Percentiles rank a stretch among this genome's conserved stretches.
These are phyloP conservation scores for Bipolaris victoriae DNA, from an alignment of 2,329 filamentous ascomycete genomes.

Conservation along the genomic window DNA sequence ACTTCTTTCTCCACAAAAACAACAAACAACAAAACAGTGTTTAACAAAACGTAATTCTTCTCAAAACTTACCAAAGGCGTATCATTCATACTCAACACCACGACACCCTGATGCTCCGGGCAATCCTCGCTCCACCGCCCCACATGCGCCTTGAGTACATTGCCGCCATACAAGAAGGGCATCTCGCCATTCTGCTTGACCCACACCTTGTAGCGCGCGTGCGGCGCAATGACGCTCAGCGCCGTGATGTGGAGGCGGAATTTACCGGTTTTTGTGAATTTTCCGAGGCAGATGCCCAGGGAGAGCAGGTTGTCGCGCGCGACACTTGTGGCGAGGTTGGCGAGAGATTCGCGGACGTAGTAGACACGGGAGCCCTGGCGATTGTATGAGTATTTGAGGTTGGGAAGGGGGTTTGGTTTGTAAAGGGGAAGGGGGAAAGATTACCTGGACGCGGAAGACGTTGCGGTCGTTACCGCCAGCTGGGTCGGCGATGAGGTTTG, in stretches of 20 bases:
- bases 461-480: slow-evolving; percentile 43
- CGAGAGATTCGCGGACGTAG: slow-evolving; percentile 87
- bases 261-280: slow-evolving; percentile 96
- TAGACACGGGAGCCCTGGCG: slow-evolving; percentile 81
- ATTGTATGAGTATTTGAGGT: slow-evolving; percentile 11
- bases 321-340: slow-evolving; percentile 88
- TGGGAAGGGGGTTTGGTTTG: neutral
- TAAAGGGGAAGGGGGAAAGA: neutral
- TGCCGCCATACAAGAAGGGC: slow-evolving; percentile 94
- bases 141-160: slow-evolving; percentile 82
- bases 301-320: slow-evolving; percentile 81
- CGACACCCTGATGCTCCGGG: slow-evolving; percentile 88
- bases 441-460: slow-evolving; percentile 59
- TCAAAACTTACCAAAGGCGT: slow-evolving; percentile 66
- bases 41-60: neutral
- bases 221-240: slow-evolving; percentile 85
- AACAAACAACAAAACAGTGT: no score
- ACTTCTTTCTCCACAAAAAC: no score
- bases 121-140: slow-evolving; percentile 89
- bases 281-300: slow-evolving; percentile 88
- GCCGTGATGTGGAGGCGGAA: slow-evolving; percentile 93
- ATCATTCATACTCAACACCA: slow-evolving; percentile 92
- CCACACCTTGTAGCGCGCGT: slow-evolving; percentile 97
- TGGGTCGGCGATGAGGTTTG: slow-evolving; percentile 66
- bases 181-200: slow-evolving; percentile 95